Evolutionary conservation across 2,329 filamentous ascomycete species (phyloP), one percentile per base, ranked within the genome.

Genomic region (Penicillium sp.): DNA sequence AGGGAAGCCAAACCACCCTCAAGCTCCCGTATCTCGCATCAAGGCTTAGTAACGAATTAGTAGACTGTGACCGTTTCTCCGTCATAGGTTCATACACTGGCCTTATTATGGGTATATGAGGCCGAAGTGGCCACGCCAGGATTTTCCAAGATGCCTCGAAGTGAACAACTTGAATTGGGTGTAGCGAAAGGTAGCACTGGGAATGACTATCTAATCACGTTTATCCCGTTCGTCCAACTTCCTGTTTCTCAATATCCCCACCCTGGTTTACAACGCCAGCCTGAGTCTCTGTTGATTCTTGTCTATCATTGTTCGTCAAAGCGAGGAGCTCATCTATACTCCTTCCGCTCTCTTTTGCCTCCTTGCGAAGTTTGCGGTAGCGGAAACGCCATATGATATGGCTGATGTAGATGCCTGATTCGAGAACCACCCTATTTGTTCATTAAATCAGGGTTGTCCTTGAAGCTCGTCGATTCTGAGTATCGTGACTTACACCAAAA

Each of bases 321-420:
- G n/a, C 63, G n/a, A 76, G 68, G 3, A 87, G 69, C 51, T 87
- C 83, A 65, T 88, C 85, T 64, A 87, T 84, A 0, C 80, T 83
- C 70, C 80, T 82, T 1, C 82, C 83, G 4, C 78, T 71, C 6
- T 74, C 74, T 62, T 83, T 83, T 3, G 85, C 86, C 63, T 81
- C 79, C 59, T 75, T 79, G 14, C 84, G 81, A 40, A 87, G 70
- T 54, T 78, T 75, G 22, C 84, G 80, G 4, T 85, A 84, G 25
- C 85, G 83, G 64, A 83, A 73, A 2, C 84, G 75, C 86, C 86
- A 89, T 58, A 87, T 76, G 10, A 83, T 72, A 65, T 89, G 87
- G 13, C 83, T 86, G 26, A 75, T 52, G 67, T 88, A 87, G 58
- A 89, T 87, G 11, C 85, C 86, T 6, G 81, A 73, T 70, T 89